Percentiles rank a stretch among this genome's conserved stretches.
phyloP scores from a whole-genome alignment of 495 filamentous ascomycete species.

The Aspergillus mulundensis region DNA sequence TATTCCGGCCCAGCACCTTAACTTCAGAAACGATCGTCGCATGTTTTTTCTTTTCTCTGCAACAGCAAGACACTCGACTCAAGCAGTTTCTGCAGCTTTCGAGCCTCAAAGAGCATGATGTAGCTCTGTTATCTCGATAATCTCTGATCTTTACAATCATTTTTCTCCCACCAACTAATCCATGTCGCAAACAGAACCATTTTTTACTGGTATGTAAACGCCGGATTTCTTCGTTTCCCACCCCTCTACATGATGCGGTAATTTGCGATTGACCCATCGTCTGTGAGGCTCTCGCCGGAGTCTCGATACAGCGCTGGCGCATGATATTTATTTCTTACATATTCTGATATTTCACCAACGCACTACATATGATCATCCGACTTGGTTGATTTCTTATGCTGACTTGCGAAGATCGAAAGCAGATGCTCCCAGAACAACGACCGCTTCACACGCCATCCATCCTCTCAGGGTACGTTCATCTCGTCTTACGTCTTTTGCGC shows the following conservation, averaged over 20 bases:
- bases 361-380: constrained; percentile 7
- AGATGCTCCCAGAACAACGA: not conserved
- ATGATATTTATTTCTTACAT: constrained; percentile 98
- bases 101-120: constrained; percentile 2
- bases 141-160: not conserved
- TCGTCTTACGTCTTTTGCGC: constrained; percentile 12
- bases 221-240: not conserved
- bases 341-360: constrained; percentile 64
- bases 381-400: constrained; percentile 18
- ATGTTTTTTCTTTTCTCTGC: constrained; percentile 7
- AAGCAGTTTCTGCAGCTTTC: not conserved
- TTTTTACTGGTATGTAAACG: constrained; percentile 26
- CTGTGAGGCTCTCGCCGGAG: constrained; percentile 85
- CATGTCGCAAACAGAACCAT: not conserved
- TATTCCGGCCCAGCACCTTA: constrained; percentile 21
- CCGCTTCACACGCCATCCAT: not conserved
- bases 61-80: not conserved
- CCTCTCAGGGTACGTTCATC: constrained; percentile 9
- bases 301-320: constrained; percentile 64
- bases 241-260: constrained; percentile 74
- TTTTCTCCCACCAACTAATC: not conserved
- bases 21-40: constrained; percentile 19
- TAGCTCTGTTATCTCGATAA: not conserved
- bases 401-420: constrained; percentile 23
- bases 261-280: constrained; percentile 92